Conservation (phyloP, 495 filamentous ascomycete species). For the Amphirosellinia nigrospora region DNA sequence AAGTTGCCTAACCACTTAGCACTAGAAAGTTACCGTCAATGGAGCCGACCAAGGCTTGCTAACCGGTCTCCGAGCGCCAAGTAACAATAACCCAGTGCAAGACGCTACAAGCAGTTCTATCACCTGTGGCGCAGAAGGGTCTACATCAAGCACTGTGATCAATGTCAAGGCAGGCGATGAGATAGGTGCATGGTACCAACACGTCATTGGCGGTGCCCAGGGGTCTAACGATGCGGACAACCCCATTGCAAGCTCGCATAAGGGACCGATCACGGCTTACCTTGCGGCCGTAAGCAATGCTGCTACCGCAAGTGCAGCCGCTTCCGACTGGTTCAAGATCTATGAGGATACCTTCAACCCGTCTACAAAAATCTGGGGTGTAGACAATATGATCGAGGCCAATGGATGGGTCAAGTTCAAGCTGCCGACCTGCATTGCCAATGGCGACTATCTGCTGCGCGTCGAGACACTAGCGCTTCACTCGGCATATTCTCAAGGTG, state of each 20-base stretch:
- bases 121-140: conserved; percentile 47
- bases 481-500: conserved; percentile 43
- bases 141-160: conserved; percentile 50
- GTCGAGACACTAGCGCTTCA: conserved; percentile 61
- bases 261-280: conserved; percentile 57
- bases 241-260: conserved; percentile 55
- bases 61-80: conserved; percentile 57
- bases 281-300: conserved; percentile 57
- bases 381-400: conserved; percentile 51
- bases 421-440: conserved; percentile 52
- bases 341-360: conserved; percentile 1
- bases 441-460: conserved; percentile 58
- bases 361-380: conserved; percentile 43
- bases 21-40: conserved; percentile 1
- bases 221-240: conserved; percentile 54
- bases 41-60: conserved; percentile 57
- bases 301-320: conserved; percentile 14
- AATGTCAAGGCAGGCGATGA: conserved; percentile 52
- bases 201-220: conserved; percentile 55
- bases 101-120: conserved; percentile 47
- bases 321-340: background rate
- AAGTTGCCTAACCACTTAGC: background rate
- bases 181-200: conserved; percentile 57
- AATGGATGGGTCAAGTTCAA: conserved; percentile 54
- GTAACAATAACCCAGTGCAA: conserved; percentile 49